These are phyloP conservation scores for Gardenia jasminoides DNA, from an alignment of 257 asterid species.

Conservation along the genomic window DNA sequence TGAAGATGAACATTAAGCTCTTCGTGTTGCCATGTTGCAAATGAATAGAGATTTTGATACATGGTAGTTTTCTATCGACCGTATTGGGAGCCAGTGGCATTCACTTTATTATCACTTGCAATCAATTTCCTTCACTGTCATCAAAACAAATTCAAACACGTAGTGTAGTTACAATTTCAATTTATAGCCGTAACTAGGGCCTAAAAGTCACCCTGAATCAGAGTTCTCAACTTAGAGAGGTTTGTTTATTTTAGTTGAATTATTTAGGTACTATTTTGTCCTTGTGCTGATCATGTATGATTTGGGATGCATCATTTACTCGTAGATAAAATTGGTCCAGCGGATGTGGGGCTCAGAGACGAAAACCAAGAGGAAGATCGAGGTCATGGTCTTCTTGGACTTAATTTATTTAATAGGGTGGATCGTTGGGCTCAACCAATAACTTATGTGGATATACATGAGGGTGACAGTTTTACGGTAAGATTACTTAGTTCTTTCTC, in stretches of 20 bases:
- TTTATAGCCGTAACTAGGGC: not conserved
- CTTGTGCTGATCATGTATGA: conserved; percentile 6
- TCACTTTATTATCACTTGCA: not conserved
- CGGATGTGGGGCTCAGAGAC: conserved; percentile 80
- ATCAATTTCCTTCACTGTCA: not conserved
- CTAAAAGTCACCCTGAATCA: not conserved
- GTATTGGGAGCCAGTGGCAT: not conserved
- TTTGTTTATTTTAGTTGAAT: not conserved
- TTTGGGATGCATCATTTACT: conserved; percentile 6
- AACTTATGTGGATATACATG: conserved; percentile 79
- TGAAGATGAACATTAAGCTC: not conserved
- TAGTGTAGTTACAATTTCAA: too few relatives aligned
- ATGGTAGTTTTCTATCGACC: not conserved
- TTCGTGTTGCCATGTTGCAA: not conserved
- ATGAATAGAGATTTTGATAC: not conserved
- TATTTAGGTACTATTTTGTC: not conserved
- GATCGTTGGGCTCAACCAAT: conserved; percentile 92
- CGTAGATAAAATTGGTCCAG: conserved; percentile 67
- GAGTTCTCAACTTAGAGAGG: not conserved
- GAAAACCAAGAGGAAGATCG: conserved; percentile 68
- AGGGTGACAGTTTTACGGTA: conserved; percentile 73
- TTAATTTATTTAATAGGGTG: conserved; percentile 60
- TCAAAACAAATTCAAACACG: too few relatives aligned
- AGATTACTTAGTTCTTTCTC: conserved; percentile 8
- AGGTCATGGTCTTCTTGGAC: conserved; percentile 86